phyloP scores from a whole-genome alignment of 2,329 filamentous ascomycete genomes.

The Trichoderma semiorbis region DNA sequence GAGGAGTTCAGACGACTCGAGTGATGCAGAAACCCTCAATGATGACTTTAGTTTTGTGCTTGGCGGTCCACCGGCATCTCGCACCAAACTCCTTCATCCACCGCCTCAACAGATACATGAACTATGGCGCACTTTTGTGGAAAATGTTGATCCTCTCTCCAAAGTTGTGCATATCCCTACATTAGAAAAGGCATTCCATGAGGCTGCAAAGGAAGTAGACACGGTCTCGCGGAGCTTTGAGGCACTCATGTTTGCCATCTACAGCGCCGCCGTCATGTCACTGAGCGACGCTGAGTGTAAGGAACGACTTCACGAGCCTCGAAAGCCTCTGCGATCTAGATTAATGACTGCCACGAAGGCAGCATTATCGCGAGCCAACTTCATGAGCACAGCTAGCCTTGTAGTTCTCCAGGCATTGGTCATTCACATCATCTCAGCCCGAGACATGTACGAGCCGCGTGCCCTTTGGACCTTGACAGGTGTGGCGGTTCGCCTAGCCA shows the following conservation, averaged over 20 bases:
- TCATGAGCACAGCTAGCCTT: neutral
- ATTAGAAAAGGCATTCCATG: neutral
- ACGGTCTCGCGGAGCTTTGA: neutral
- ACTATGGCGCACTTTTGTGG: slow-evolving; percentile 4
- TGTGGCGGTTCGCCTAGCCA: neutral
- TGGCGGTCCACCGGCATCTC: neutral
- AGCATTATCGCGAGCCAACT: neutral
- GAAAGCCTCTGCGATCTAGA: neutral
- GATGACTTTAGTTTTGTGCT: slow-evolving; percentile 5
- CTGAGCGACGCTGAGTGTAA: slow-evolving; percentile 3
- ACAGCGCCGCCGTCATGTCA: slow-evolving; percentile 1
- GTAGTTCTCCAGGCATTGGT: neutral
- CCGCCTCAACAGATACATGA: neutral
- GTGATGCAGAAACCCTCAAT: neutral
- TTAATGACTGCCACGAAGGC: neutral
- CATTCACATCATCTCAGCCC: neutral
- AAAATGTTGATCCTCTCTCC: slow-evolving; percentile 6
- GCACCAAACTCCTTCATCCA: neutral
- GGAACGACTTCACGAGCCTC: slow-evolving; percentile 1
- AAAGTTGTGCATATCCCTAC: slow-evolving; percentile 3
- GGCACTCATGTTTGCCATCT: slow-evolving; percentile 10
- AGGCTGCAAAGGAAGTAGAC: neutral
- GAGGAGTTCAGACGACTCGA: neutral
- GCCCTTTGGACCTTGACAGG: slow-evolving; percentile 3
- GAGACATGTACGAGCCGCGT: neutral